Evolutionary conservation across 2,329 filamentous ascomycete genomes (phyloP), one percentile per base, ranked within the genome.

Genomic region (Fusarium staphyleae): DNA sequence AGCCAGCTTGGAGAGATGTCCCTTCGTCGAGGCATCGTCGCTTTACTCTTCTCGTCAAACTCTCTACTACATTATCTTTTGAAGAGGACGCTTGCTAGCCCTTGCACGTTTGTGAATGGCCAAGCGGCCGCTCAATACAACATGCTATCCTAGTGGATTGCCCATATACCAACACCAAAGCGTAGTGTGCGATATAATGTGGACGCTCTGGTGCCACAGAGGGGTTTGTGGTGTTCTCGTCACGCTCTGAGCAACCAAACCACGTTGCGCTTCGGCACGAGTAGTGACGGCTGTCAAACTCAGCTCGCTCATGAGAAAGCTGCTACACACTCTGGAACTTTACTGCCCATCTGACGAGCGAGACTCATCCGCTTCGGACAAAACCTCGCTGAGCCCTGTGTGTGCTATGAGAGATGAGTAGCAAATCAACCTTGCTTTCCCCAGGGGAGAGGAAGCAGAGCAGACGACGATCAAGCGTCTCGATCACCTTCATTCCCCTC

Each of bases 241-340:
- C 58, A 62, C 34, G 45, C 50, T 44, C 39, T 45, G 57, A 62
- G 54, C 30, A 41, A 61, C 58, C 32, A 44, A 41, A 47, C 44
- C 57, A 61, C 54, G 58, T 62, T 61, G 58, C 58, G 47, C 28
- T 40, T 62, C 58, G 58, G 58, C 54, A 55, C 51, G 43, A 61
- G 54, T 59, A 55, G 59, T 59, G 39, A 46, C 58, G 58, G 58
- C 42, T 61, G 58, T 55, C 58, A 61, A 52, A 61, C 52, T 35
- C 49, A 47, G 35, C 37, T 42, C 46, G 49, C 40, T 46, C 14
- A 55, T 45, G 39, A 28, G 35, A 36, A 28, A 45, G 16, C 36
- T 52, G 58, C 58, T 62, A 62, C 58, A 61, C 58, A 62, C 28
- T 41, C 18, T 26, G 26, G 3, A 46, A 36, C 30, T 16, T 32